These are phyloP conservation scores for Beauveria sp. DNA, from an alignment of 2,329 filamentous ascomycete species.

Conservation along the genomic window DNA sequence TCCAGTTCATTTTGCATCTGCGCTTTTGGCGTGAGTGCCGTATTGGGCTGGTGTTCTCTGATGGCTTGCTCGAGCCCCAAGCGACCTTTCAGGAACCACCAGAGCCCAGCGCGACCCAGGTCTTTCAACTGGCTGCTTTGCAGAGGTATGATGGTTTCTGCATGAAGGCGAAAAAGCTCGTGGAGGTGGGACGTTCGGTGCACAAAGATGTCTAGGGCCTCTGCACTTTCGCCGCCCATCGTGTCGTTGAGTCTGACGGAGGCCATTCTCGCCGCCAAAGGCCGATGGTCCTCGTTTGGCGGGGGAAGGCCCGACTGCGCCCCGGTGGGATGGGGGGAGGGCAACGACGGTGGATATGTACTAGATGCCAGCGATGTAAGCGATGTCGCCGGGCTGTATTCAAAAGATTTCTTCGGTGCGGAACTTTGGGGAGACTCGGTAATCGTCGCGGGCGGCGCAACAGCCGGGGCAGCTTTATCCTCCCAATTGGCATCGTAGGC, in stretches of 20 bases:
- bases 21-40: conserved; percentile 42
- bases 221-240: conserved; percentile 44
- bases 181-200: conserved; percentile 64
- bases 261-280: conserved; percentile 23
- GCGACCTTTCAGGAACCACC: conserved; percentile 86
- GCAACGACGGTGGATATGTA: conserved; percentile 18
- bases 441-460: conserved; percentile 13
- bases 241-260: conserved; percentile 36
- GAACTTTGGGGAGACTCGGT: conserved; percentile 22
- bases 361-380: conserved; percentile 27
- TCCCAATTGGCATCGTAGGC: conserved; percentile 27
- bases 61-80: conserved; percentile 66
- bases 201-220: conserved; percentile 63
- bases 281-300: conserved; percentile 21
- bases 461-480: conserved; percentile 16
- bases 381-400: conserved; percentile 35
- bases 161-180: conserved; percentile 68
- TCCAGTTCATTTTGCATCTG: conserved; percentile 47
- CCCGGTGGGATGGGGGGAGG: conserved; percentile 8
- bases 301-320: conserved; percentile 18
- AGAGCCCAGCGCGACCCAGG: conserved; percentile 65
- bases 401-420: conserved; percentile 18
- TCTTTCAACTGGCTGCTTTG: conserved; percentile 55
- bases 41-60: conserved; percentile 37
- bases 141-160: conserved; percentile 63